A percentile compares a stretch with the other conserved stretches of the same genome.
phyloP scores from a whole-genome alignment of 1,284 basidiomycete genomes.

The Trichosporon coremiiforme region DNA sequence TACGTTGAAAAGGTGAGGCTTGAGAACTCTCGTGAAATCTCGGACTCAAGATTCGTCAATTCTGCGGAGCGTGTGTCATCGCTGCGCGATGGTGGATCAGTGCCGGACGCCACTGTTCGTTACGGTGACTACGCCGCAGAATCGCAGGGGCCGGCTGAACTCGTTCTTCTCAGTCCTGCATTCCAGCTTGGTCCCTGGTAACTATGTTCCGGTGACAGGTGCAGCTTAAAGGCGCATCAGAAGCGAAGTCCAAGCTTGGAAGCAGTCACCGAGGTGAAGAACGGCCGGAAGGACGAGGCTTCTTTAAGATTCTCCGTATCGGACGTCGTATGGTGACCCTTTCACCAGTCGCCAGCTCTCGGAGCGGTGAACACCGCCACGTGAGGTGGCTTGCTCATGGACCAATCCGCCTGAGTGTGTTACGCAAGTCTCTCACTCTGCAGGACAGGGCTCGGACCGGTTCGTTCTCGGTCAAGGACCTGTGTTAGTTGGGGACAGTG shows the following conservation, averaged over 20 bases:
- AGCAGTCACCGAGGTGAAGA: background rate
- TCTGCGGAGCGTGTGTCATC: background rate
- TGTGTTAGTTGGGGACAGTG: too few relatives aligned
- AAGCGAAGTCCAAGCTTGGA: background rate
- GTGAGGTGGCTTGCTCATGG: background rate
- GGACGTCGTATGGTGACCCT: background rate
- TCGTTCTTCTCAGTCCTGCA: background rate
- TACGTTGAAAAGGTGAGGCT: background rate
- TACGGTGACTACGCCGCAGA: background rate
- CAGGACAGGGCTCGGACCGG: background rate
- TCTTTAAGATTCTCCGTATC: background rate
- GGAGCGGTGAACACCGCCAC: background rate
- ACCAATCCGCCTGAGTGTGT: background rate
- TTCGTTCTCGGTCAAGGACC: background rate
- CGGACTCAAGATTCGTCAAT: slow-evolving; percentile 8
- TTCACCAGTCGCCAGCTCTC: background rate
- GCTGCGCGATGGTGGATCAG: background rate
- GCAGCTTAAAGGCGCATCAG: background rate
- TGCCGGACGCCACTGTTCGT: background rate
- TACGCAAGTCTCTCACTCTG: background rate
- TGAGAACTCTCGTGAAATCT: background rate
- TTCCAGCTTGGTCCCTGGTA: background rate
- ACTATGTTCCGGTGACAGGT: background rate
- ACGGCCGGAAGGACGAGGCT: background rate
- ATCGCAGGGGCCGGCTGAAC: background rate